Base-by-base conservation (phyloP, 345 rosid species). In the Pseudoturritis turrita region DNA sequence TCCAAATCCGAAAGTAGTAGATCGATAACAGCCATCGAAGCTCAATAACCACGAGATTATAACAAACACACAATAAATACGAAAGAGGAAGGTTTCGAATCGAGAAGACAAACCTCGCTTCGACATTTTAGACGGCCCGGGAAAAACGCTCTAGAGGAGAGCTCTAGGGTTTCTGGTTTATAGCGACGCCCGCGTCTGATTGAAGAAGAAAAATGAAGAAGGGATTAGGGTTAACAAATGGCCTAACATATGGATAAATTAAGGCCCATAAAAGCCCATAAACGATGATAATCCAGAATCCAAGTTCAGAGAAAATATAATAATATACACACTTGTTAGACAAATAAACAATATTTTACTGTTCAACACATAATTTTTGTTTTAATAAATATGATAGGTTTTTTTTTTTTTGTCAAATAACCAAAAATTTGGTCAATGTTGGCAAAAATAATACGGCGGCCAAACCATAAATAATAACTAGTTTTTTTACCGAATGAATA, bases 71-170 rank as follows among this genome's bases (percentile, higher is more conserved):
- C 19, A 49, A 0, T 7, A 60, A 14, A 3, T 5, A 37, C 6
- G 23, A 49, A 13, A 70, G 29, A 70, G 1, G 8, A 15, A n/a
- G 33, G 10, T 1, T 33, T 53, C 0, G 6, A 21, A n/a, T 14
- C 5, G 44, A 52, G n/a, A 28, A 29, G 5, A 62, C 63, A 6
- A 52, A 72, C 76, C 76, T 62, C 70, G 70, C 29, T 72, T 72
- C 70, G 76, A 72, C 76, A 63, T 72, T 62, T 72, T 63, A 11
- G 28, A 22, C 39, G 55, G 62, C 52, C 7, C 2, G 25, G 57
- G 49, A 14, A 15, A 14, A 29, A 56, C 33, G 36, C 72, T 57
- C 53, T 2, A 25, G 43, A 44, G 52, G 35, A 25, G 28, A 51
- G 43, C 53, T 72, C 4, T 52, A 61, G 45, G 76, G 44, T 11